These are phyloP conservation scores for Aspergillus cavernicola DNA, from an alignment of 495 filamentous ascomycete species.

Conservation along the genomic window DNA sequence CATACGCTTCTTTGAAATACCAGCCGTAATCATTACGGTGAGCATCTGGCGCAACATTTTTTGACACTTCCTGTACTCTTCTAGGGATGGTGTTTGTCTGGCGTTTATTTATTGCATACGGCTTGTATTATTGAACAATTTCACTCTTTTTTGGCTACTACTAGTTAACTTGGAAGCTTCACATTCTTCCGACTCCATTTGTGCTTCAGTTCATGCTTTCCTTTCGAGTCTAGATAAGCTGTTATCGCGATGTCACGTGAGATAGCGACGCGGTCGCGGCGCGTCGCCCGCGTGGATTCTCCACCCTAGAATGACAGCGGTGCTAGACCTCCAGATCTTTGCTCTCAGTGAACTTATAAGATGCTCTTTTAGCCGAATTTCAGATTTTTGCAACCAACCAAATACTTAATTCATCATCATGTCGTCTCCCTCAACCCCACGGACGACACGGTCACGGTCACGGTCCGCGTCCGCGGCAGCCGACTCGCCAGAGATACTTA, in stretches of 20 bases:
- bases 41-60: constrained; percentile 15
- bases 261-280: constrained; percentile 21
- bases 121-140: constrained; percentile 9
- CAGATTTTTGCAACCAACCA: neutral
- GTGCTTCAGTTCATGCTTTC: neutral
- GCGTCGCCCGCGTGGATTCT: constrained; percentile 15
- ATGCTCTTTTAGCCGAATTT: neutral
- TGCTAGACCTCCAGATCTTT: neutral
- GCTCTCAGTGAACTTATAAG: neutral
- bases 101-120: constrained; percentile 7
- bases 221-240: neutral
- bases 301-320: constrained; percentile 9
- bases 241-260: constrained; percentile 12
- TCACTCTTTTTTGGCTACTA: constrained; percentile 1
- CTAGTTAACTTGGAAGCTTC: no score
- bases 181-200: neutral
- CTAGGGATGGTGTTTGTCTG: constrained; percentile 15
- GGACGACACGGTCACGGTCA: constrained; percentile 31
- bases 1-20: neutral
- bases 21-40: constrained; percentile 1
- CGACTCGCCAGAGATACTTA: constrained; percentile 47
- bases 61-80: constrained; percentile 14
- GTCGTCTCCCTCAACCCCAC: constrained; percentile 42
- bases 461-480: constrained; percentile 31
- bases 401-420: constrained; percentile 17